Conservation (phyloP, 345 rosid species). For the Murraya paniculata region DNA sequence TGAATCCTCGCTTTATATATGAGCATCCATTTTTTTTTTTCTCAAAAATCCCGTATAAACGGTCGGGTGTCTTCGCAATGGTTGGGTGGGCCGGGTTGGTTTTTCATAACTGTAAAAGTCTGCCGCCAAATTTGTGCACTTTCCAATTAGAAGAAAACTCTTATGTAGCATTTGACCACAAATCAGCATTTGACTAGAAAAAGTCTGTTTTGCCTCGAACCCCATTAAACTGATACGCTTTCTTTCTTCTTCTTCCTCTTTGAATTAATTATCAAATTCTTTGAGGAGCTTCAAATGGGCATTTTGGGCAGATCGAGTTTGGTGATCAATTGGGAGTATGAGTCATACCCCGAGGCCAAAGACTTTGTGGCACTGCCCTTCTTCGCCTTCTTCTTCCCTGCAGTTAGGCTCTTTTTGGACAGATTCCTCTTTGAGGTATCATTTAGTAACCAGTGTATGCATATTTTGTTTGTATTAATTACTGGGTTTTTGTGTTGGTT, state of each 20-base stretch:
- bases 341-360: conserved; percentile 33
- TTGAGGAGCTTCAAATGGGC: conserved; percentile 15
- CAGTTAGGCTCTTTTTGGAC: conserved; percentile 40
- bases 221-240: not conserved
- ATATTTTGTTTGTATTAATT: not conserved
- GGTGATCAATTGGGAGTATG: conserved; percentile 35
- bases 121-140: not conserved
- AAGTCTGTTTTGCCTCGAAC: not conserved
- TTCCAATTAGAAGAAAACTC: too few species aligned
- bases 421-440: conserved; percentile 44
- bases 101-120: not conserved
- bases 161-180: too few species aligned
- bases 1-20: too few species aligned
- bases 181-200: not conserved
- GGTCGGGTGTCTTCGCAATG: not conserved
- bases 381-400: conserved; percentile 37
- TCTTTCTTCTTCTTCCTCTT: not conserved
- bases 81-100: not conserved
- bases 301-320: not conserved
- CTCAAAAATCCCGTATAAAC: not conserved
- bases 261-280: not conserved
- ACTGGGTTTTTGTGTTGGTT: not conserved
- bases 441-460: not conserved
- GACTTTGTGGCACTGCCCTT: conserved; percentile 37
- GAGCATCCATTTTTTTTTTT: too few species aligned